Base-by-base conservation (phyloP, 345 rosid species). In the Camelina hispida region DNA sequence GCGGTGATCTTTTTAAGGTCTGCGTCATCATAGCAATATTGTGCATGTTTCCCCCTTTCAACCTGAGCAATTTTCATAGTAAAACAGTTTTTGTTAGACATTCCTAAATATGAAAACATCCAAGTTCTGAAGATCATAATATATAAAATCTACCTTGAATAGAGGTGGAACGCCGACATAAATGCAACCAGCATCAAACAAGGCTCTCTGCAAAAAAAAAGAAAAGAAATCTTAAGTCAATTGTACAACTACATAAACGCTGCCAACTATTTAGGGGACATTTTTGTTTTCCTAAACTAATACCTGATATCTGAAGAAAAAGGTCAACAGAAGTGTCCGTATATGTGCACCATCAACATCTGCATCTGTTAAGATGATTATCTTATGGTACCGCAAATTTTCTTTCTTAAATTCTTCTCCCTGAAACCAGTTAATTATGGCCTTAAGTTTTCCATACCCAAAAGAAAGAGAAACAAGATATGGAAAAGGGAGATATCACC, bases 281-380 rank as follows among this genome's bases (percentile, higher is more conserved):
- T 15, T 50, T 69, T 57, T 30, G 50, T 17, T 37, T 42, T 59
- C 9, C 2, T 20, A 60, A 53, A 51, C 22, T 44, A 3, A 35
- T 83, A 96, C 99, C 99, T 91, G 99, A 83, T 93, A 96, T 93
- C 97, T 91, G 73, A 68, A 96, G 88, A 96, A 96, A 82, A 96
- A 96, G 18, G 98, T 96, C 80, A 96, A 75, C 9, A 96, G 79
- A 67, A 96, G 90, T 20, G 99, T 96, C 38, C 98, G 81, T 72
- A 96, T 96, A 78, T 96, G 99, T 73, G 99, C 99, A 79, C 98
- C 99, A 84, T 96, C 99, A 62, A 96, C 98, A 81, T 96, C 99
- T 67, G 99, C 99, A 88, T 96, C 99, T 43, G 99, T 96, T 77
- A 96, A 82, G 77, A 96, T 91, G 80, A 96, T 93, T 75, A 96